Evolutionary conservation across 768 basidiomycete species (phyloP).

Genomic region (Kwoniella newhampshirensis): DNA sequence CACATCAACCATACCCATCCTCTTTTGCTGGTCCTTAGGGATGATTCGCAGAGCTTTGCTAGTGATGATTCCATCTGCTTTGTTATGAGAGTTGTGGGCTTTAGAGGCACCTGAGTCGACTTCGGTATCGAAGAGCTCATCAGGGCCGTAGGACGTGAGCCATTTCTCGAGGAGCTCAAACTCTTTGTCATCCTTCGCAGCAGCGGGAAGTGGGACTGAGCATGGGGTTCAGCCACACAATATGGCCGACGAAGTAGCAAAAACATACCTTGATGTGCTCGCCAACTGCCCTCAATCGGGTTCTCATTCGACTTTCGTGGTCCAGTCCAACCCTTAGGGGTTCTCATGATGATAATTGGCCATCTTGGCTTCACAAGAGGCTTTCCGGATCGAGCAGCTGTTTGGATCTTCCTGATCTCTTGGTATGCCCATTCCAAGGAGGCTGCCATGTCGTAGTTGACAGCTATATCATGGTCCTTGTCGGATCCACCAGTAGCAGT

Average conservation of each 20-base stretch:
- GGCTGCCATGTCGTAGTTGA: slow-evolving; percentile 76
- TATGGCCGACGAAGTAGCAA: not conserved
- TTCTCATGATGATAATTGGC: slow-evolving; percentile 82
- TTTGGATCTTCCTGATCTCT: slow-evolving; percentile 66
- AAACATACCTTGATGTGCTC: slow-evolving; percentile 65
- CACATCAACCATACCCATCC: slow-evolving; percentile 65
- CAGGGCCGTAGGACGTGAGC: slow-evolving; percentile 70
- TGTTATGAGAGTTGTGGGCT: slow-evolving; percentile 29
- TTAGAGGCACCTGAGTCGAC: slow-evolving; percentile 25
- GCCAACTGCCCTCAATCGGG: slow-evolving; percentile 76
- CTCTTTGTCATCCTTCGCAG: slow-evolving; percentile 66
- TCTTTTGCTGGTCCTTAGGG: slow-evolving; percentile 37
- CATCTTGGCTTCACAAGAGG: slow-evolving; percentile 85
- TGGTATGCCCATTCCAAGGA: slow-evolving; percentile 73
- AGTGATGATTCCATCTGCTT: slow-evolving; percentile 43
- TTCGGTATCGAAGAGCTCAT: slow-evolving; percentile 64
- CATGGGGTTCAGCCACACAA: not conserved
- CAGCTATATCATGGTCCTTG: slow-evolving; percentile 43
- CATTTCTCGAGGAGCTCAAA: slow-evolving; percentile 67
- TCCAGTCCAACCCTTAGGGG: slow-evolving; percentile 77
- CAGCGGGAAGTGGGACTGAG: slow-evolving; percentile 70
- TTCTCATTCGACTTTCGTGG: slow-evolving; percentile 69
- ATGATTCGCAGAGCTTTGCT: slow-evolving; percentile 47
- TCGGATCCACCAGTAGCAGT: slow-evolving; percentile 58
- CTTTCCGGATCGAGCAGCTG: slow-evolving; percentile 70